Base-by-base conservation (phyloP, 2,329 filamentous ascomycete genomes). In the Colletotrichum simmondsii region DNA sequence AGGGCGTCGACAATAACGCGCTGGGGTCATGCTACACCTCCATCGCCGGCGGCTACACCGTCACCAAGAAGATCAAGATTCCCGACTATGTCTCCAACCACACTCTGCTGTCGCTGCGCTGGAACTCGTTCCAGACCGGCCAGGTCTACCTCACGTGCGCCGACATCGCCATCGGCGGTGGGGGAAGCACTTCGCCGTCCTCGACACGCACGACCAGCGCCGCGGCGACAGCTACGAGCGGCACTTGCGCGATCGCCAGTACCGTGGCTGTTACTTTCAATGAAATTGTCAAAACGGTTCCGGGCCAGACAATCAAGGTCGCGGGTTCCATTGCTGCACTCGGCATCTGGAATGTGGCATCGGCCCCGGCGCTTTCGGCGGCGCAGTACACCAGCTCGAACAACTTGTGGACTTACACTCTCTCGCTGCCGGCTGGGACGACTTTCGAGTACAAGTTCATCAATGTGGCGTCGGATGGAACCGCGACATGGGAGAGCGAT, bases 361-460 rank as follows among this genome's bases (percentile, higher is more conserved):
- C 81, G 4, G 90, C 87, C 0, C 79, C 89, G 1, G 79, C 87
- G 0, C 79, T 93, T 6, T 87, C 84, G 2, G 87, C 89, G 1
- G 79, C 81, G 28, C 76, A 84, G n/a, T 92, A 92, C 79, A 90
- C 88, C 1, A 77, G 79, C n/a, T 79, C 80, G 5, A 87, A 90
- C 72, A 87, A 85, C 0, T 67, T 91, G 11, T 93, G 91, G 91
- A 85, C 81, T 11, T 81, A 78, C 3, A 87, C 85, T 0, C 77
- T 91, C 49, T 85, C 80, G 28, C 78, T 93, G 11, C 83, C 87
- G 0, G 85, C 89, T 0, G 90, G 89, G 1, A 85, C 83, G 0
- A 81, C 78, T 0, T 86, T 93, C 71, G 78, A 88, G 79, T 92
- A 92, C 78, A 92, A 92, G 80, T 93, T 89, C 76, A 85, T 93